These are phyloP conservation scores for Syzygium aromaticum DNA, from an alignment of 345 rosid species.

Conservation along the genomic window DNA sequence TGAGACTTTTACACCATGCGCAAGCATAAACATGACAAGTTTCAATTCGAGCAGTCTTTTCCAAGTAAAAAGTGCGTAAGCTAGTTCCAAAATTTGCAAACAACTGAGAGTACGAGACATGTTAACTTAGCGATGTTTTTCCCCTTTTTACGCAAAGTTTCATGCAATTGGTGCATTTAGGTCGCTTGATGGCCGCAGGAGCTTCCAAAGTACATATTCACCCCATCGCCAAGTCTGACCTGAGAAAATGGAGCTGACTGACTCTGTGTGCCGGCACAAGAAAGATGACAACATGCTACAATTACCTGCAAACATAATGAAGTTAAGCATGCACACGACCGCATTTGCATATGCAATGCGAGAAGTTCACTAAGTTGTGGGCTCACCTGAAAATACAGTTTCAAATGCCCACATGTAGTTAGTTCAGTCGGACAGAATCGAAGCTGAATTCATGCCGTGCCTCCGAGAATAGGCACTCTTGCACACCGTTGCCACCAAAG, in stretches of 20 bases:
- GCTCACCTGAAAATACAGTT: neutral
- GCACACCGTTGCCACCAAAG: neutral
- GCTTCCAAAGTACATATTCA: neutral
- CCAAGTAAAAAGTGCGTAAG: neutral
- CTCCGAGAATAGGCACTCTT: slow-evolving; percentile 2
- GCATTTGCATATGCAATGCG: neutral
- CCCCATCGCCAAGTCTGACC: neutral
- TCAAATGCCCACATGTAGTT: neutral
- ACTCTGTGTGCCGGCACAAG: neutral
- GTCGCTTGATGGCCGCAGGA: neutral
- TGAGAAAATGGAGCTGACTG: neutral
- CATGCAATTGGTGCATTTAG: neutral
- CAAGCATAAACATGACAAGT: neutral
- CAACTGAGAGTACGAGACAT: neutral
- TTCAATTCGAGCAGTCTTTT: neutral
- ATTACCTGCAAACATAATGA: neutral
- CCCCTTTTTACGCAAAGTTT: neutral
- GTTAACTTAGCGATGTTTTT: neutral
- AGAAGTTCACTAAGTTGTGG: neutral
- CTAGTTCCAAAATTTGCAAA: neutral
- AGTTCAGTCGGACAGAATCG: slow-evolving; percentile 1
- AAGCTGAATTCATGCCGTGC: slow-evolving; percentile 5
- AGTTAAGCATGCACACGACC: neutral
- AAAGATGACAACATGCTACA: neutral
- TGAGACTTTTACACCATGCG: neutral